phyloP scores from a whole-genome alignment of 495 filamentous ascomycete genomes.

The Podospora anserina region DNA sequence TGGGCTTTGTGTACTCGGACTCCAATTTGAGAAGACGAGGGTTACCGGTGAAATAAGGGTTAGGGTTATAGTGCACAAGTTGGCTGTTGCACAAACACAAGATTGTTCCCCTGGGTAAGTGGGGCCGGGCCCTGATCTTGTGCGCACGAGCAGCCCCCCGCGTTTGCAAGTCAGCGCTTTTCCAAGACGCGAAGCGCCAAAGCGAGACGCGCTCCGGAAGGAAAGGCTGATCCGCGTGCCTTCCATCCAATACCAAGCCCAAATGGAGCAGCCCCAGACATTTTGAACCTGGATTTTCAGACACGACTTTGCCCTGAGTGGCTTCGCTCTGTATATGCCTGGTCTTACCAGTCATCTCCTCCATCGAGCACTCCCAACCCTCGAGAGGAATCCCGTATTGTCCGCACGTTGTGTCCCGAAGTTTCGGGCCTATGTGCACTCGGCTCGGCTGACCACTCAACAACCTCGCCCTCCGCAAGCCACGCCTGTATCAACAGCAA shows the following conservation, averaged over 20 bases:
- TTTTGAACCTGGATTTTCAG: neutral
- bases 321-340: conserved; percentile 29
- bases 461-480: neutral
- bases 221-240: neutral
- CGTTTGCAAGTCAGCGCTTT: neutral
- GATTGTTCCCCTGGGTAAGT: neutral
- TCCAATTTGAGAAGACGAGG: neutral
- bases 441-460: conserved; percentile 7
- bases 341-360: conserved; percentile 26
- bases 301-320: conserved; percentile 11
- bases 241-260: neutral
- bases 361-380: conserved; percentile 24
- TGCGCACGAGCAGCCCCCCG: conserved; percentile 2
- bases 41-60: neutral
- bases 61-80: neutral
- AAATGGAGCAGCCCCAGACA: neutral
- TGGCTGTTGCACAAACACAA: neutral
- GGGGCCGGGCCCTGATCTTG: neutral
- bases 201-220: neutral
- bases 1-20: neutral
- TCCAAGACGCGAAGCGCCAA: neutral
- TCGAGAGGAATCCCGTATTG: conserved; percentile 15
- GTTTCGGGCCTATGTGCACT: conserved; percentile 16
- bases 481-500: neutral
- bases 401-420: neutral